Evolutionary conservation across 805 yeast species (phyloP).

Genomic region (Lachancea nothofagi): DNA sequence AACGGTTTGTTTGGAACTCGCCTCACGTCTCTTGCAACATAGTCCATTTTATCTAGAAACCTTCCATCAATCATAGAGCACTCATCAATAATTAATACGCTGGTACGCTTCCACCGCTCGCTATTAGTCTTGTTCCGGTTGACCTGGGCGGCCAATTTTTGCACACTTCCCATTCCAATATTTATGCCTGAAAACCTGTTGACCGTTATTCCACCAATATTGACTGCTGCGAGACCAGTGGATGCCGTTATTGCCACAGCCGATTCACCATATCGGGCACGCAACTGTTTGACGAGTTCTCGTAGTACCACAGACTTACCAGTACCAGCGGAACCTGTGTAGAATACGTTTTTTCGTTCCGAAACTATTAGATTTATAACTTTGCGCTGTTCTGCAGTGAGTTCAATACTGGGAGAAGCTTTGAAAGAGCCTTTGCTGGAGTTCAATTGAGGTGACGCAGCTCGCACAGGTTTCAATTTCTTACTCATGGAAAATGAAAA

Average conservation of each 20-base stretch:
- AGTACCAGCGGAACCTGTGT: slow-evolving; percentile 84
- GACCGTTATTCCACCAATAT: slow-evolving; percentile 85
- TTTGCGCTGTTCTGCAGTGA: slow-evolving; percentile 44
- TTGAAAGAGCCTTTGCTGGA: not conserved
- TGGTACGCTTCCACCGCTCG: slow-evolving; percentile 59
- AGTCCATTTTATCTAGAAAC: slow-evolving; percentile 69
- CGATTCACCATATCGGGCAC: slow-evolving; percentile 37
- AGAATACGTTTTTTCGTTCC: slow-evolving; percentile 53
- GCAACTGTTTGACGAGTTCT: slow-evolving; percentile 54
- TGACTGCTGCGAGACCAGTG: slow-evolving; percentile 93
- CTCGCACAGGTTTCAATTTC: slow-evolving; percentile 5
- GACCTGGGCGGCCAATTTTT: slow-evolving; percentile 43
- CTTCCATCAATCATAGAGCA: slow-evolving; percentile 88
- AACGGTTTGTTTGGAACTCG: slow-evolving; percentile 51
- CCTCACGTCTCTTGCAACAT: slow-evolving; percentile 55
- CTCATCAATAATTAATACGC: slow-evolving; percentile 83
- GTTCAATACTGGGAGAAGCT: slow-evolving; percentile 12
- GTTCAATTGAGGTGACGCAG: slow-evolving; percentile 2
- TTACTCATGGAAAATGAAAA: slow-evolving; percentile 6
- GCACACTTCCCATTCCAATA: slow-evolving; percentile 51
- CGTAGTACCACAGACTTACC: slow-evolving; percentile 72
- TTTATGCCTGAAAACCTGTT: slow-evolving; percentile 87
- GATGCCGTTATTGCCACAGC: slow-evolving; percentile 88
- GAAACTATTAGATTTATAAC: slow-evolving; percentile 50
- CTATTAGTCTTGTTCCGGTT: slow-evolving; percentile 39